phyloP scores from a whole-genome alignment of 106 monocot genomes.

The Acorus calamus region DNA sequence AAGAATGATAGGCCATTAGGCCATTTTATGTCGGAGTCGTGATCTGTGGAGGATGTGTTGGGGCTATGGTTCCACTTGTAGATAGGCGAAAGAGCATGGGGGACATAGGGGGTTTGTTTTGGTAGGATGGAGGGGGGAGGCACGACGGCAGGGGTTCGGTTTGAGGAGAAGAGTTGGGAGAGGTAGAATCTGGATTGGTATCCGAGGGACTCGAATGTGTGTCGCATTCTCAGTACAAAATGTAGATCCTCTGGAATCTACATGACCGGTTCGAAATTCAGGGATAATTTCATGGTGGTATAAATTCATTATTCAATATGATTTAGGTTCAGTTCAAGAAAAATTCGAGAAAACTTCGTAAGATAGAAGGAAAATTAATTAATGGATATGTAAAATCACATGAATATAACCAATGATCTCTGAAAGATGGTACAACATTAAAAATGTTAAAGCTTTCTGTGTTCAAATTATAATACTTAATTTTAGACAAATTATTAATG shows the following conservation, averaged over 20 bases:
- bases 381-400: too few relatives aligned
- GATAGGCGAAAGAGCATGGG: constrained; percentile 24
- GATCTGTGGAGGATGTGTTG: constrained; percentile 36
- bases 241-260: constrained; percentile 91
- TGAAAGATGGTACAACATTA: too few relatives aligned
- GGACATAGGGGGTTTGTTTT: constrained; percentile 31
- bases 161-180: constrained; percentile 78
- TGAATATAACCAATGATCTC: too few relatives aligned
- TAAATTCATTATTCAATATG: too few relatives aligned
- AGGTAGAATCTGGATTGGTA: constrained; percentile 88
- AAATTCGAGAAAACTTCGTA: too few relatives aligned
- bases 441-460: too few relatives aligned
- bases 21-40: constrained; percentile 71
- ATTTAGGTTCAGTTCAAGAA: too few relatives aligned
- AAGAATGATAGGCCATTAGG: constrained; percentile 81
- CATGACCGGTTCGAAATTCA: too few relatives aligned
- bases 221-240: constrained; percentile 83
- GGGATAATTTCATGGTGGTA: too few relatives aligned
- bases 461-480: too few relatives aligned
- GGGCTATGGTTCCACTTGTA: constrained; percentile 63
- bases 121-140: constrained; percentile 12
- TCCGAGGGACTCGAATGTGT: constrained; percentile 77
- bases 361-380: too few relatives aligned
- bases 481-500: too few relatives aligned
- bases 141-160: constrained; percentile 20